These are phyloP conservation scores for Middelhovenomyces tepae DNA, from an alignment of 805 yeast species.

Conservation along the genomic window DNA sequence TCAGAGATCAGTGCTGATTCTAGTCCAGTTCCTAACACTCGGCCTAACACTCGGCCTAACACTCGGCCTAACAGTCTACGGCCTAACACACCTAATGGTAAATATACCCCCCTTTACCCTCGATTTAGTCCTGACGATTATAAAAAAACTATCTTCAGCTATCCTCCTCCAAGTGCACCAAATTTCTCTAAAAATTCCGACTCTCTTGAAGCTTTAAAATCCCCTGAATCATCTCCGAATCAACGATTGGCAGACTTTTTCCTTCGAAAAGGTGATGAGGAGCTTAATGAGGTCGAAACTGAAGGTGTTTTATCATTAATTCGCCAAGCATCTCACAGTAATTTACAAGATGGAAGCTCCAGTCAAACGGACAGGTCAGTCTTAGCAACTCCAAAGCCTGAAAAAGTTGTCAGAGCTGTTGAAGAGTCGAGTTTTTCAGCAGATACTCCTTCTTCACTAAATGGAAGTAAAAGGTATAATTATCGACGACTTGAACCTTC, in stretches of 20 bases:
- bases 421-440: not conserved
- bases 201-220: conserved; percentile 4
- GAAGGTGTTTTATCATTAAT: conserved; percentile 48
- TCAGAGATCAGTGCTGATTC: no score
- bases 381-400: conserved; percentile 13
- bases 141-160: not conserved
- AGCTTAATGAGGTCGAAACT: conserved; percentile 63
- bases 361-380: no score
- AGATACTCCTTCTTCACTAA: not conserved
- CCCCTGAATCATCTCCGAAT: conserved; percentile 36
- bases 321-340: conserved; percentile 2
- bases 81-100: conserved; percentile 12
- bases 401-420: conserved; percentile 14
- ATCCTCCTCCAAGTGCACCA: not conserved
- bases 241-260: conserved; percentile 61
- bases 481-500: conserved; percentile 2
- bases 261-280: conserved; percentile 63
- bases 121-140: not conserved
- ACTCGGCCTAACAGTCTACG: conserved; percentile 25
- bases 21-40: no score
- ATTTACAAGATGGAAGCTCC: no score
- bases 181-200: conserved; percentile 1
- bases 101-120: conserved; percentile 4
- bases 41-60: conserved; percentile 22
- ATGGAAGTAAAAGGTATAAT: conserved; percentile 1